Percentiles rank a stretch among this genome's conserved stretches.
phyloP scores from a whole-genome alignment of 176 grass and related monocot genomes.

The Luzula sylvatica region DNA sequence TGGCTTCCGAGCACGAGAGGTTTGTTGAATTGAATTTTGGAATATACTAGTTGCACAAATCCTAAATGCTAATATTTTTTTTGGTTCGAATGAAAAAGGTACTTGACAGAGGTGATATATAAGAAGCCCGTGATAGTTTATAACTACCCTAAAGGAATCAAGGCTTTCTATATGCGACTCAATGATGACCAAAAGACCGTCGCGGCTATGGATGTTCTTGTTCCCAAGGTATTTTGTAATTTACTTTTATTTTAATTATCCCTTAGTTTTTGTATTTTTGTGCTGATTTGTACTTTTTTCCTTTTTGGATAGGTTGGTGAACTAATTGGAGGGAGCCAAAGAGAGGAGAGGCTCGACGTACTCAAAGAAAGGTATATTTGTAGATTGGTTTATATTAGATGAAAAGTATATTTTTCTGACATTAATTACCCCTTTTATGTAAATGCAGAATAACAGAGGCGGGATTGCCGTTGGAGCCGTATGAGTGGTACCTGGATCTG shows the following conservation, averaged over 20 bases:
- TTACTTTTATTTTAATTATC: too few relatives aligned
- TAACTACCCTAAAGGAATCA: conserved; percentile 95
- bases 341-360: conserved; percentile 74
- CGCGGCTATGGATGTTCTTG: conserved; percentile 99
- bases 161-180: conserved; percentile 95
- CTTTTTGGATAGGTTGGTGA: too few relatives aligned
- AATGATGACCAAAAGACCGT: conserved; percentile 89
- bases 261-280: too few relatives aligned
- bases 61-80: too few relatives aligned
- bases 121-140: conserved; percentile 98
- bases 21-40: too few relatives aligned
- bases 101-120: conserved; percentile 92
- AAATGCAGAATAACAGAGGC: conserved; percentile 43
- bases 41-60: too few relatives aligned
- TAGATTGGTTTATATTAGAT: too few relatives aligned
- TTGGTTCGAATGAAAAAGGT: too few relatives aligned
- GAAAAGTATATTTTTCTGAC: too few relatives aligned
- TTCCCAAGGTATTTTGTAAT: conserved; percentile 57
- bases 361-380: conserved; percentile 76
- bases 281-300: conserved; percentile 6
- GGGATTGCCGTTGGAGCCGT: conserved; percentile 70
- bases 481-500: conserved; percentile 88
- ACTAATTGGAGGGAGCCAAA: too few relatives aligned
- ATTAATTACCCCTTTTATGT: background rate
- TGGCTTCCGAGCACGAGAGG: conserved; percentile 98